Conservation (phyloP, 208 protist species). For the Acanthamoeba polyphaga region DNA sequence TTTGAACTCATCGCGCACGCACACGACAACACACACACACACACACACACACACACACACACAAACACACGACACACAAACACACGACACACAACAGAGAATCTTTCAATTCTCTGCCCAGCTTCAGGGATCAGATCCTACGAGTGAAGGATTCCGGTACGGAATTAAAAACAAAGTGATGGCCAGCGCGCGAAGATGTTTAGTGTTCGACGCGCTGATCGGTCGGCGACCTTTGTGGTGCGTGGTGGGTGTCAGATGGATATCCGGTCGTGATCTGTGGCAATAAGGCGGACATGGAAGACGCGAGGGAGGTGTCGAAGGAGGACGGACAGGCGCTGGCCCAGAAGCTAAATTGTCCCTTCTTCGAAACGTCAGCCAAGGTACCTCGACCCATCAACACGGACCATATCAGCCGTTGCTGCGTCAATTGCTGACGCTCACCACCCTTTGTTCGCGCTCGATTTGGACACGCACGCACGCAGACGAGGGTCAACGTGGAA, state of each 20-base stretch:
- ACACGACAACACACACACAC: too few species aligned
- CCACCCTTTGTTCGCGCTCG: too few species aligned
- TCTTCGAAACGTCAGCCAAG: constrained; percentile 83
- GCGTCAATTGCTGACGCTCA: too few species aligned
- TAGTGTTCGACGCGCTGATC: neutral
- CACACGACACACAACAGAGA: neutral
- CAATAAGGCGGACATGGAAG: constrained; percentile 82
- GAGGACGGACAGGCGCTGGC: constrained; percentile 87
- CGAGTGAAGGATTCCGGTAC: constrained; percentile 67
- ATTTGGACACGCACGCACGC: too few species aligned
- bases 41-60: too few species aligned
- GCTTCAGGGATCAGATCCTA: constrained; percentile 45
- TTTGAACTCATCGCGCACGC: neutral
- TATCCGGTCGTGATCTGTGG: constrained; percentile 11
- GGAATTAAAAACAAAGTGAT: neutral
- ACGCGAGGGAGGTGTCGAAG: constrained; percentile 85
- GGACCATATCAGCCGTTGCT: too few species aligned
- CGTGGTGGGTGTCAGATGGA: neutral
- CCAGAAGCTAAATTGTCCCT: constrained; percentile 74
- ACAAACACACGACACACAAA: too few species aligned
- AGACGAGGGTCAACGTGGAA: neutral
- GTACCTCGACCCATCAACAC: too few species aligned
- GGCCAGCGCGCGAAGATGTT: neutral
- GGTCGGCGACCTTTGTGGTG: neutral
- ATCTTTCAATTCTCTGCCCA: constrained; percentile 51